A percentile compares a stretch with the other conserved stretches of the same genome.
Evolutionary conservation across 345 rosid genomes (phyloP).

Genomic region (Corymbia maculata): DNA sequence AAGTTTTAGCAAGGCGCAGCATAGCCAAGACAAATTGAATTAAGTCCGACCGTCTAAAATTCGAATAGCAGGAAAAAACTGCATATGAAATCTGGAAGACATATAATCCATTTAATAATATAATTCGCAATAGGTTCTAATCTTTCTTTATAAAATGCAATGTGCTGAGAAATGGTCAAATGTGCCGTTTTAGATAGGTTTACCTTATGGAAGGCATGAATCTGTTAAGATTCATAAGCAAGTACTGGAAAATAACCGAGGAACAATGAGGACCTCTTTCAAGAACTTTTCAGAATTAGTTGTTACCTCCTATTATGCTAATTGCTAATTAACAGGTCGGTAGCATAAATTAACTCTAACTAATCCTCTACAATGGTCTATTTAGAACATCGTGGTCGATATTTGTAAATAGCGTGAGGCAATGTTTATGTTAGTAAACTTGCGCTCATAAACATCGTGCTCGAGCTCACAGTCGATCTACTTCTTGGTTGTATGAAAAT

Average conservation of each 20-base stretch:
- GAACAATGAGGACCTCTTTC: neutral
- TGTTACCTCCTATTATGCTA: neutral
- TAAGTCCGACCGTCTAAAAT: neutral
- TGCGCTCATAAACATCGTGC: neutral
- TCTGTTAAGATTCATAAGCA: neutral
- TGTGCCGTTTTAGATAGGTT: neutral
- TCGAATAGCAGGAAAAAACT: rapidly evolving
- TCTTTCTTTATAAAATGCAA: neutral
- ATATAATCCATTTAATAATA: neutral
- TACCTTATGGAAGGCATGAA: neutral
- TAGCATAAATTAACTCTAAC: neutral
- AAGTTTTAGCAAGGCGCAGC: neutral
- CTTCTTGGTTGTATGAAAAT: neutral
- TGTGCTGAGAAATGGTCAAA: neutral
- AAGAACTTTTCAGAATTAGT: neutral
- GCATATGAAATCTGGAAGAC: rapidly evolving
- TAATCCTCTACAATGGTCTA: neutral
- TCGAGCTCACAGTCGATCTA: neutral
- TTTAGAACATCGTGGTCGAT: neutral
- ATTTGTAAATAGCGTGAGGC: neutral
- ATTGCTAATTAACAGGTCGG: too few species aligned
- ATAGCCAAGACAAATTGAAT: neutral
- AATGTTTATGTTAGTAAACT: neutral
- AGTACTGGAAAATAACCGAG: neutral
- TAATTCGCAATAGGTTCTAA: neutral